These are phyloP conservation scores for Fusarium sp. DNA, from an alignment of 2,329 filamentous ascomycete genomes.

Conservation along the genomic window DNA sequence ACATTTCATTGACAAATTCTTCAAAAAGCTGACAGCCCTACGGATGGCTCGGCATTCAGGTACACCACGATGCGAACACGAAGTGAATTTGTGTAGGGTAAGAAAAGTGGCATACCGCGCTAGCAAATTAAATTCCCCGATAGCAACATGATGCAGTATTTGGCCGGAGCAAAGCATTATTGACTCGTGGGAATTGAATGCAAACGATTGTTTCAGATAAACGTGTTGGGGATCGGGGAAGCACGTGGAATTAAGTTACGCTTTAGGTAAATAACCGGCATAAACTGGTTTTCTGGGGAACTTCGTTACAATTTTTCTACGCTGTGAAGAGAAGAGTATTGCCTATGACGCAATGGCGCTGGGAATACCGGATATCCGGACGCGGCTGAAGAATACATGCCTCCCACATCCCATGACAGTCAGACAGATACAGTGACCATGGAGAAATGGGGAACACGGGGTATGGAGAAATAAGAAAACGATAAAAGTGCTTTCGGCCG, in stretches of 20 bases:
- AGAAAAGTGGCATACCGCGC: not conserved
- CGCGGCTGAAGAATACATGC: not conserved
- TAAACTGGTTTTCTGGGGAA: slow-evolving; percentile 11
- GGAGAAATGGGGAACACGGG: slow-evolving; percentile 7
- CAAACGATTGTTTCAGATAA: not conserved
- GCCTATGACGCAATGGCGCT: slow-evolving; percentile 23
- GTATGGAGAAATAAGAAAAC: not conserved
- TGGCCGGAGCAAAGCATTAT: too few species aligned
- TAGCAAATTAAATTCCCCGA: slow-evolving; percentile 9
- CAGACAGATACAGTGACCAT: not conserved
- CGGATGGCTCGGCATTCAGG: slow-evolving; percentile 10
- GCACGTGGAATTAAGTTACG: not conserved
- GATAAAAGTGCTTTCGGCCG: slow-evolving; percentile 18
- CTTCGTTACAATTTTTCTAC: not conserved
- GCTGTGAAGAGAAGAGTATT: not conserved
- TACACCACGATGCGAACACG: not conserved
- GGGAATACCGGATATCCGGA: not conserved
- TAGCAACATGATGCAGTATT: not conserved
- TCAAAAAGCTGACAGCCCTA: not conserved
- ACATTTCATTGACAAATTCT: not conserved
- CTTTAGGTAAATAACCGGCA: not conserved
- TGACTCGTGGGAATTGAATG: not conserved
- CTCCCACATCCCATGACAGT: not conserved
- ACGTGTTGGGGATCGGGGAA: not conserved
- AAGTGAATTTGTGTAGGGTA: not conserved